phyloP scores from a whole-genome alignment of 106 monocot species.

The Agapanthus africanus region DNA sequence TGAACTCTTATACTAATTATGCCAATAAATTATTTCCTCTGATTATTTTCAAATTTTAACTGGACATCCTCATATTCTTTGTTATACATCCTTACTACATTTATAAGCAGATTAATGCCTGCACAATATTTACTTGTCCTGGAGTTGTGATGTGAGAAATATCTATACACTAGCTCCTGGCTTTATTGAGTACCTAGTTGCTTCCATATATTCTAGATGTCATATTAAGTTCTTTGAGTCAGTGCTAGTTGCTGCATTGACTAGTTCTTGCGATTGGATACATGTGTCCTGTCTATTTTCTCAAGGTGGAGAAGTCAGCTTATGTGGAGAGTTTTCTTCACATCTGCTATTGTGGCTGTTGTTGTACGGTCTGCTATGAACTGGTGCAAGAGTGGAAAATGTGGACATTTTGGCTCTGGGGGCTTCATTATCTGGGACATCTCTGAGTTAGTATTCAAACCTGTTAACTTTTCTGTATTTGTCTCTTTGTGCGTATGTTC shows the following conservation, averaged over 20 bases:
- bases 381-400: slow-evolving; percentile 95
- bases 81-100: too few relatives aligned
- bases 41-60: too few relatives aligned
- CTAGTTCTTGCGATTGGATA: slow-evolving; percentile 1
- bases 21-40: too few relatives aligned
- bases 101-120: too few relatives aligned
- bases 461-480: slow-evolving; percentile 5
- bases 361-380: slow-evolving; percentile 90
- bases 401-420: slow-evolving; percentile 99
- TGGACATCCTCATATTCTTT: too few relatives aligned
- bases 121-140: too few relatives aligned
- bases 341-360: slow-evolving; percentile 98
- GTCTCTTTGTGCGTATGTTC: neutral
- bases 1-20: too few relatives aligned
- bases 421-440: slow-evolving; percentile 99
- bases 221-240: neutral
- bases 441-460: slow-evolving; percentile 57
- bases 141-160: too few relatives aligned
- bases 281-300: neutral
- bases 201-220: neutral
- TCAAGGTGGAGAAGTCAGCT: slow-evolving; percentile 99
- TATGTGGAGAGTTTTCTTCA: slow-evolving; percentile 99
- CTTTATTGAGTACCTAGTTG: too few relatives aligned
- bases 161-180: too few relatives aligned
- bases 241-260: neutral